A percentile compares a stretch with the other conserved stretches of the same genome.
Evolutionary conservation across 106 monocot genomes (phyloP).

Genomic region (Acorus calamus): DNA sequence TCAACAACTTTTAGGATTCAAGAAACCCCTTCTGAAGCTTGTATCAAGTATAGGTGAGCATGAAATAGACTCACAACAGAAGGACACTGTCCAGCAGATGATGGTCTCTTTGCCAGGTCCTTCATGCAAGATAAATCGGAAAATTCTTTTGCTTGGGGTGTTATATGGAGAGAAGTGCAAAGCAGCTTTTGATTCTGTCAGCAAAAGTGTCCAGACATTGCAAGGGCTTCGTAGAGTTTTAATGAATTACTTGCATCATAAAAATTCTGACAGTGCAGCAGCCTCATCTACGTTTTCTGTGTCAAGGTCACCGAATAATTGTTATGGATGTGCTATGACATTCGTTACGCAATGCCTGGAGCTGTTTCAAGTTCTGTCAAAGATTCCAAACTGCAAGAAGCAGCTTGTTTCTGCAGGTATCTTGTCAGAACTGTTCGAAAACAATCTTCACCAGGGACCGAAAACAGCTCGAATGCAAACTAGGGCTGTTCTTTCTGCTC

Average conservation of each 20-base stretch:
- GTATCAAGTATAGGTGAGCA: constrained; percentile 94
- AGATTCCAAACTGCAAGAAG: constrained; percentile 61
- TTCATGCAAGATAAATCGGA: constrained; percentile 92
- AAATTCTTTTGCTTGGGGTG: constrained; percentile 88
- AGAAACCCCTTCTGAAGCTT: constrained; percentile 92
- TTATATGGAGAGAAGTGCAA: constrained; percentile 99
- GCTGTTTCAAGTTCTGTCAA: constrained; percentile 69
- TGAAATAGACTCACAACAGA: constrained; percentile 94
- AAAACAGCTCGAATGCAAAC: constrained; percentile 79
- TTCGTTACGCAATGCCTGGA: constrained; percentile 94
- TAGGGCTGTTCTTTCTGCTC: constrained; percentile 80
- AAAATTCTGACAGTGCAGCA: constrained; percentile 42
- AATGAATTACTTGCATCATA: constrained; percentile 80
- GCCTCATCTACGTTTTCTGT: constrained; percentile 33
- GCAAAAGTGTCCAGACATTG: constrained; percentile 95
- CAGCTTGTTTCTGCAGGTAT: constrained; percentile 87
- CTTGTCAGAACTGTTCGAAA: constrained; percentile 86
- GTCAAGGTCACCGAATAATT: constrained; percentile 67
- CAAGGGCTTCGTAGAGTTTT: constrained; percentile 85
- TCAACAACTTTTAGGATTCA: constrained; percentile 96
- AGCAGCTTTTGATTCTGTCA: constrained; percentile 97
- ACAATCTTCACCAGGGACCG: constrained; percentile 94
- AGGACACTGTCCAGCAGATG: constrained; percentile 97
- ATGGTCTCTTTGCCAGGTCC: constrained; percentile 94
- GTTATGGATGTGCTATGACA: constrained; percentile 89